A percentile compares a stretch with the other conserved stretches of the same genome.
phyloP scores from a whole-genome alignment of 2,329 filamentous ascomycete species.

The Periconia macrospinosa region DNA sequence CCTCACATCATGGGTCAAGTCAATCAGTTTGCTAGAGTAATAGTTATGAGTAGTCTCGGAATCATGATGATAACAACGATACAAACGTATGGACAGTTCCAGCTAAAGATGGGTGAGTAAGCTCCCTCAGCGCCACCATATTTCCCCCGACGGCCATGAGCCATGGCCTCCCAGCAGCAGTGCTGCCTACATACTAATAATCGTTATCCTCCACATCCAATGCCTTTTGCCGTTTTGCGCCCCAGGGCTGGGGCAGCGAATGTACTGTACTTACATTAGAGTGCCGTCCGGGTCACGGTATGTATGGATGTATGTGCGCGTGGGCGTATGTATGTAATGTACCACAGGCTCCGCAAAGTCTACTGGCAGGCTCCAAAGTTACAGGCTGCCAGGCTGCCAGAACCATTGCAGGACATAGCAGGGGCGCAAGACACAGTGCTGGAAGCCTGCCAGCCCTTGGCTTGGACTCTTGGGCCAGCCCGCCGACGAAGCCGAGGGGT shows the following conservation, averaged over 20 bases:
- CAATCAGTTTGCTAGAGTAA: no score
- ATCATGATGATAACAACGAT: no score
- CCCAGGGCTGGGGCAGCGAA: conserved; percentile 23
- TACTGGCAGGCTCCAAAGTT: neutral
- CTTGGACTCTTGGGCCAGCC: neutral
- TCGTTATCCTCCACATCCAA: neutral
- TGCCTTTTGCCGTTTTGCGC: conserved; percentile 4
- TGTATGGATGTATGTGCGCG: neutral
- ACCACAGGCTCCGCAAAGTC: neutral
- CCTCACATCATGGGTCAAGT: no score
- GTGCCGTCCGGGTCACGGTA: conserved; percentile 10
- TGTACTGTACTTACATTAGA: neutral
- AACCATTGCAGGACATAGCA: conserved; percentile 13
- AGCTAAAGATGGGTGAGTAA: neutral
- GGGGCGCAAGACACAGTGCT: conserved; percentile 17
- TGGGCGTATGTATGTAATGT: conserved; percentile 1
- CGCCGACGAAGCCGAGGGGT: conserved; percentile 17
- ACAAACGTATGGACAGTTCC: no score
- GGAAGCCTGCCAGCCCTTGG: conserved; percentile 18
- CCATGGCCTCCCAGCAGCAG: no score
- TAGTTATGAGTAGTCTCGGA: no score
- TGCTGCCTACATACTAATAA: neutral
- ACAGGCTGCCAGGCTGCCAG: neutral
- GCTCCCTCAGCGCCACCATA: neutral
- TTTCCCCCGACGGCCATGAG: neutral